A percentile compares a stretch with the other conserved stretches of the same genome.
Conservation (phyloP, 345 rosid species). For the Pugionium dolabratum region DNA sequence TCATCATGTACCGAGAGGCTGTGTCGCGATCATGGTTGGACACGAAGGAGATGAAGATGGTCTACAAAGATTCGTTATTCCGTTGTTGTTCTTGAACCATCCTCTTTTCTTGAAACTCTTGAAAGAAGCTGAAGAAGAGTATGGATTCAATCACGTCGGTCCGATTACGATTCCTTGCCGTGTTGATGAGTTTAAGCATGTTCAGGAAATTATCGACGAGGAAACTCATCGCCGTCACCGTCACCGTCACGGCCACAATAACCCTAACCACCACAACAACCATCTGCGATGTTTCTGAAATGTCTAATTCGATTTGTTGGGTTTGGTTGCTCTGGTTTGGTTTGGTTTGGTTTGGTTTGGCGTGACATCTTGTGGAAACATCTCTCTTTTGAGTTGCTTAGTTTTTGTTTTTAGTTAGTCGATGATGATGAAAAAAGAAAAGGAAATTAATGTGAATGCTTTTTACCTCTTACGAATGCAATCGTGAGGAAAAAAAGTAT, state of each 20-base stretch:
- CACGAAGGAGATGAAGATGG: constrained; percentile 60
- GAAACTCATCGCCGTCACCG: constrained; percentile 53
- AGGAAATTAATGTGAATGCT: too few relatives aligned
- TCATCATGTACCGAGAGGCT: constrained; percentile 67
- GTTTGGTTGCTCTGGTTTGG: constrained; percentile 24
- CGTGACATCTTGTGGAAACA: neutral
- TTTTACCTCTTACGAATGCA: too few relatives aligned
- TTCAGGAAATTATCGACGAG: constrained; percentile 65
- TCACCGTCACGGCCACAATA: constrained; percentile 35
- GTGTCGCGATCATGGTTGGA: constrained; percentile 75
- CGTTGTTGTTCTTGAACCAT: constrained; percentile 73
- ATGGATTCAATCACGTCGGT: constrained; percentile 74
- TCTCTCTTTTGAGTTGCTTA: constrained; percentile 24
- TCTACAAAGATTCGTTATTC: constrained; percentile 69
- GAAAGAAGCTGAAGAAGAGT: constrained; percentile 81
- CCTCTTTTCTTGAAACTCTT: constrained; percentile 66
- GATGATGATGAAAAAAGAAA: constrained; percentile 24
- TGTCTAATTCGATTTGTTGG: constrained; percentile 21
- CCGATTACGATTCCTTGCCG: constrained; percentile 85
- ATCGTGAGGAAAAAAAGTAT: too few relatives aligned
- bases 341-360: constrained; percentile 30
- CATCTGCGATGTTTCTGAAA: constrained; percentile 34
- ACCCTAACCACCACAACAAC: constrained; percentile 30
- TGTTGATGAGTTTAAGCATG: constrained; percentile 67
- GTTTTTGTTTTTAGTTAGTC: constrained; percentile 5